A percentile compares a stretch with the other conserved stretches of the same genome.
These are phyloP conservation scores for Yamadazyma diddensiae DNA, from an alignment of 1,139 yeast species.

Conservation along the genomic window DNA sequence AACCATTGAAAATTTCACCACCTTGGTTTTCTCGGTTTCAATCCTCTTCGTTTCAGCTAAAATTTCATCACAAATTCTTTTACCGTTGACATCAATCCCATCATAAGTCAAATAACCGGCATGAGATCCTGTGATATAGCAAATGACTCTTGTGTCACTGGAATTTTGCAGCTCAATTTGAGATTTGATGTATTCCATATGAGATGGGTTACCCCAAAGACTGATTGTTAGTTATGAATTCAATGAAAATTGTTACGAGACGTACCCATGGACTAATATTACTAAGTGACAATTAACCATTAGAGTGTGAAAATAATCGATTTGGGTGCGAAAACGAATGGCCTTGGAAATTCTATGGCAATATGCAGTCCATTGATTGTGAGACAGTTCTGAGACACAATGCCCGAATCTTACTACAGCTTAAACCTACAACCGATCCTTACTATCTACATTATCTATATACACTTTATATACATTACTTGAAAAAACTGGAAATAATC, in stretches of 20 bases:
- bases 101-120: slow-evolving; percentile 74
- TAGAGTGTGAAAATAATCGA: too few relatives aligned
- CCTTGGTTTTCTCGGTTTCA: slow-evolving; percentile 21
- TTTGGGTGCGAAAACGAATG: too few relatives aligned
- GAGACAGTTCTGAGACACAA: too few relatives aligned
- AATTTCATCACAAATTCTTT: slow-evolving; percentile 70
- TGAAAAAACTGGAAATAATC: slow-evolving; percentile 46
- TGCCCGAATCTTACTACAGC: too few relatives aligned
- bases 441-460: slow-evolving; percentile 2
- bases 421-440: too few relatives aligned
- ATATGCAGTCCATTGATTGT: too few relatives aligned
- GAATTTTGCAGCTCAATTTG: slow-evolving; percentile 28
- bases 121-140: slow-evolving; percentile 61
- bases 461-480: slow-evolving; percentile 3
- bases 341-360: too few relatives aligned
- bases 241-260: slow-evolving; percentile 6
- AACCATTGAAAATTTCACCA: slow-evolving; percentile 60
- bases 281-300: slow-evolving; percentile 50
- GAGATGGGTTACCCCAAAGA: slow-evolving; percentile 75
- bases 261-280: slow-evolving; percentile 72
- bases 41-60: slow-evolving; percentile 40
- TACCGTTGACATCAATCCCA: slow-evolving; percentile 83
- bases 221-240: slow-evolving; percentile 20
- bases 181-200: slow-evolving; percentile 55
- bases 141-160: slow-evolving; percentile 34